Percentiles rank a stretch among this genome's conserved stretches.
phyloP scores from a whole-genome alignment of 495 filamentous ascomycete genomes.

The Lophium mytilinum region DNA sequence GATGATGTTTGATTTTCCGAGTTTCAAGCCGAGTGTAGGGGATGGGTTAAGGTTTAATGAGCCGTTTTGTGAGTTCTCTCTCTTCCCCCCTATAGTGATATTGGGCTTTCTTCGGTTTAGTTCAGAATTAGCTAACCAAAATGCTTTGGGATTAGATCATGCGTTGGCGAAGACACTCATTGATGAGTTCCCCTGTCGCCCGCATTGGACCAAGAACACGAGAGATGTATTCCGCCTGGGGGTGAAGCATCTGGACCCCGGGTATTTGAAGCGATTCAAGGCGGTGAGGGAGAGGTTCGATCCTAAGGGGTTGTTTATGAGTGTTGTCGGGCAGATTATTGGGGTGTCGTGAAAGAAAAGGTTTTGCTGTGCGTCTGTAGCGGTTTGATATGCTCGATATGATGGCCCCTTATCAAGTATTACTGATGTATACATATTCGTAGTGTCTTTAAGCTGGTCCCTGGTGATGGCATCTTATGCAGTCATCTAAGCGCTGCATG shows the following conservation, averaged over 20 bases:
- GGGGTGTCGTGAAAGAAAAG: slow-evolving; percentile 20
- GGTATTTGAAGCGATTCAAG: slow-evolving; percentile 39
- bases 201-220: slow-evolving; percentile 48
- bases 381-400: too few relatives aligned
- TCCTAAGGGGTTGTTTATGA: slow-evolving; percentile 40
- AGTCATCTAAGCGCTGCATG: too few relatives aligned
- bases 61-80: slow-evolving; percentile 38
- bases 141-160: not conserved
- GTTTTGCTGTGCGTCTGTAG: too few relatives aligned
- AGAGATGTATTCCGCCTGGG: slow-evolving; percentile 38
- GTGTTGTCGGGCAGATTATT: slow-evolving; percentile 40
- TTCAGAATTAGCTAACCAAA: not conserved
- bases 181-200: slow-evolving; percentile 41
- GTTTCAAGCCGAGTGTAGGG: slow-evolving; percentile 37
- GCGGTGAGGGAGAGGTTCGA: slow-evolving; percentile 40
- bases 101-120: not conserved
- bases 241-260: slow-evolving; percentile 40
- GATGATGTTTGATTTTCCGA: slow-evolving; percentile 48
- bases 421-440: too few relatives aligned
- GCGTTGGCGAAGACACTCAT: slow-evolving; percentile 39
- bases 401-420: too few relatives aligned
- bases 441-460: too few relatives aligned
- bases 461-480: too few relatives aligned
- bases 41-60: slow-evolving; percentile 44
- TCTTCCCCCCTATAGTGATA: not conserved